Base-by-base conservation (phyloP, 2,329 filamentous ascomycete genomes). In the Zymoseptoria brevis region DNA sequence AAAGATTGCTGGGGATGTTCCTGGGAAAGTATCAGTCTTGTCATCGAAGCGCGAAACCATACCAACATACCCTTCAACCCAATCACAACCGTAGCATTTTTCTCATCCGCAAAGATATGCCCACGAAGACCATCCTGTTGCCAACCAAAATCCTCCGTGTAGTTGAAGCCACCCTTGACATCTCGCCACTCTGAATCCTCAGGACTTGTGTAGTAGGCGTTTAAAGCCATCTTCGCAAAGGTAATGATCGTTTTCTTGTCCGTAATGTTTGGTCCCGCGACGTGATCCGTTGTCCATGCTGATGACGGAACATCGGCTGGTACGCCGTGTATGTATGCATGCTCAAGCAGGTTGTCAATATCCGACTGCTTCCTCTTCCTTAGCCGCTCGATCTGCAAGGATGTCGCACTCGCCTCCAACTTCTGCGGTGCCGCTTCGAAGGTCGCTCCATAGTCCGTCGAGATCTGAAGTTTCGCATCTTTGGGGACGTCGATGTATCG, bases 121-220 rank as follows among this genome's bases (percentile, higher is more conserved):
- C 94, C 94, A 58, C 93, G 85, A 24, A 97, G 80, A 2, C 93
- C 93, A 72, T 97, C 92, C 41, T 78, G 79, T 72, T 95, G 84
- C 94, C 94, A 97, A 51, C 94, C 94, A 76, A 97, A 97, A 71
- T 92, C 89, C 57, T 84, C 85, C 5, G 89, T 92, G 62, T 89
- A 85, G 72, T 97, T 96, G 77, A 90, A 96, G 1, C 83, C 85
- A 8, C 81, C 81, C 50, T 87, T 85, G 1, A 95, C 86, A 63
- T 92, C 89, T 63, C 90, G 80, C 93, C 94, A 97, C 64, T 96
- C 87, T 2, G 86, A 83, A 54, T 86, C 81, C 9, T 81, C 80
- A 3, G 88, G 86, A 55, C 83, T 82, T 59, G 88, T 79, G 11
- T 95, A 88, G 71, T 99, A 99, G 35, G 94, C 91, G 71, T 97